phyloP scores from a whole-genome alignment of 108 stramenopile species.

The Seminavis robusta region DNA sequence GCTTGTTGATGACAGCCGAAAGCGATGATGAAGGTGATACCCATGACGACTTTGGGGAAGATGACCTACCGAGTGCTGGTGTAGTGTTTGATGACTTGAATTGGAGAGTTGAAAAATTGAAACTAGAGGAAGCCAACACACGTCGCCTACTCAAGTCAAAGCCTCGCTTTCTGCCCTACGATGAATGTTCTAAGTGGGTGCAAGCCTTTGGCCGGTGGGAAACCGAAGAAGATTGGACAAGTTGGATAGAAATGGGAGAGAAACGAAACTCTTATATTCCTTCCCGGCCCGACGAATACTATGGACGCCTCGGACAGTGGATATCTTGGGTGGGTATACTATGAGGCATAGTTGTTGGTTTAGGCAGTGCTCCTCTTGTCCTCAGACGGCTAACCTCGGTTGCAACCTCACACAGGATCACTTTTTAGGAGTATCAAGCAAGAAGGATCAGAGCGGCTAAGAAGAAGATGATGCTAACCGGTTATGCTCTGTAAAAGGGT shows the following conservation, averaged over 20 bases:
- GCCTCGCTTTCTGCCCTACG: slow-evolving; percentile 58
- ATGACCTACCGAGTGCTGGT: too few relatives aligned
- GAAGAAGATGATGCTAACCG: too few relatives aligned
- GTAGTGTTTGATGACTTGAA: slow-evolving; percentile 49
- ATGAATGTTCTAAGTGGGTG: slow-evolving; percentile 60
- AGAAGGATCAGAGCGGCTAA: too few relatives aligned
- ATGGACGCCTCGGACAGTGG: slow-evolving; percentile 62
- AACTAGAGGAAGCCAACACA: slow-evolving; percentile 72
- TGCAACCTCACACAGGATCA: slow-evolving; percentile 4
- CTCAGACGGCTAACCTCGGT: slow-evolving; percentile 1
- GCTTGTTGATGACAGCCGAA: too few relatives aligned
- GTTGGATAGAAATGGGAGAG: slow-evolving; percentile 58
- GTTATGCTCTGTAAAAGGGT: too few relatives aligned
- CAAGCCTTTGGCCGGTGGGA: slow-evolving; percentile 57
- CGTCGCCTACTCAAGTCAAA: slow-evolving; percentile 54
- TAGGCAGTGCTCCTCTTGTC: neutral
- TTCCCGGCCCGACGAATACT: slow-evolving; percentile 75
- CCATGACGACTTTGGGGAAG: too few relatives aligned
- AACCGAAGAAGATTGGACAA: slow-evolving; percentile 47
- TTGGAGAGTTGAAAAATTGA: slow-evolving; percentile 63
- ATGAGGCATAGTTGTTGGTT: neutral
- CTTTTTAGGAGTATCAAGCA: too few relatives aligned
- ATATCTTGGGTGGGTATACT: slow-evolving; percentile 43
- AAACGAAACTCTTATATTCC: slow-evolving; percentile 70
- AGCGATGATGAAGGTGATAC: too few relatives aligned